Percentiles rank a stretch among this genome's conserved stretches.
Evolutionary conservation across 805 yeast species (phyloP).

Genomic region (Candida piceae): DNA sequence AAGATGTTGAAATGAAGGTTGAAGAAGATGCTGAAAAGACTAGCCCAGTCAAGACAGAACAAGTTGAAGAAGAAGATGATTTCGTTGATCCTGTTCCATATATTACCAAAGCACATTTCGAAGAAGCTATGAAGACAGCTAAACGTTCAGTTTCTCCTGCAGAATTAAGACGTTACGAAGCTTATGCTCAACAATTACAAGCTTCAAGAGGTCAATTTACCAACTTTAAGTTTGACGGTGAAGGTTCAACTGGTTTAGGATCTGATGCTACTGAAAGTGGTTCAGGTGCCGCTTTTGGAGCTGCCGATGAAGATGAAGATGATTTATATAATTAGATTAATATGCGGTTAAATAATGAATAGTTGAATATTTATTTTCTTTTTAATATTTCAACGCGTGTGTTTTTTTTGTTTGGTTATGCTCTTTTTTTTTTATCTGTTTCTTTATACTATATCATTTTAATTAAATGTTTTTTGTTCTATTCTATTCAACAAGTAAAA

Average conservation of each 20-base stretch:
- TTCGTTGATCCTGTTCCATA: constrained; percentile 94
- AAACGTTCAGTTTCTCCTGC: constrained; percentile 96
- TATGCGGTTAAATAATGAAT: neutral
- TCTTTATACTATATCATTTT: no score
- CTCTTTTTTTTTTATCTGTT: no score
- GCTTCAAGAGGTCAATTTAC: constrained; percentile 94
- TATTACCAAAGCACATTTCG: constrained; percentile 89
- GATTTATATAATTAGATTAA: constrained; percentile 34
- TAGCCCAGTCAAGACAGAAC: neutral
- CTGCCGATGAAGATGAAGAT: constrained; percentile 45
- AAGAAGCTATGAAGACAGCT: constrained; percentile 99
- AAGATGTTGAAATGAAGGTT: constrained; percentile 34
- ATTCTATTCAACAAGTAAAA: no score
- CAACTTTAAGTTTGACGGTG: constrained; percentile 77
- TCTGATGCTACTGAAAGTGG: constrained; percentile 29
- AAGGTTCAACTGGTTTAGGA: constrained; percentile 9
- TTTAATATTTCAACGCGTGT: no score
- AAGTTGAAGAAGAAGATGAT: constrained; percentile 29
- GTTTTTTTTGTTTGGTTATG: no score
- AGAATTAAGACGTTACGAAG: constrained; percentile 97
- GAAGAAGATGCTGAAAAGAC: constrained; percentile 7
- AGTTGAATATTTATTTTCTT: no score
- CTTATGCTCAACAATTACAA: constrained; percentile 93
- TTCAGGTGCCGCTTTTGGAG: constrained; percentile 42
- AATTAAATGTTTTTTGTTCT: no score